Percentiles rank a stretch among this genome's conserved stretches.
Evolutionary conservation across 2,329 filamentous ascomycete species (phyloP).

Genomic region (Pseudogymnoascus sp.): DNA sequence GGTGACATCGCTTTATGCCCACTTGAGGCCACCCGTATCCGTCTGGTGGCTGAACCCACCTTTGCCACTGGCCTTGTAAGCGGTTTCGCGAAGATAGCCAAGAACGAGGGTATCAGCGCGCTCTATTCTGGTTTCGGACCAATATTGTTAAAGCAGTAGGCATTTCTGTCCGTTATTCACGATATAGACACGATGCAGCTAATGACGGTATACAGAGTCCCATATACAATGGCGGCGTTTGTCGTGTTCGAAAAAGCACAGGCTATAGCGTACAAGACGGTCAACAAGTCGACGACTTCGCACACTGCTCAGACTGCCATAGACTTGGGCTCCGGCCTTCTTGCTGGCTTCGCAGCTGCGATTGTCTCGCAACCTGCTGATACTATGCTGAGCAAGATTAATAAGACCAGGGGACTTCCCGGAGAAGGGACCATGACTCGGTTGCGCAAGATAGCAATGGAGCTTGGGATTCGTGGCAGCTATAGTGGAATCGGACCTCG

Average conservation of each 20-base stretch:
- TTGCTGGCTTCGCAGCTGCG: slow-evolving; percentile 79
- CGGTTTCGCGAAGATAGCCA: slow-evolving; percentile 76
- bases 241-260: slow-evolving; percentile 86
- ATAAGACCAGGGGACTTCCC: slow-evolving; percentile 83
- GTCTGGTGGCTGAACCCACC: slow-evolving; percentile 79
- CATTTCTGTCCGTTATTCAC: slow-evolving; percentile 22
- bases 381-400: slow-evolving; percentile 92
- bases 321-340: slow-evolving; percentile 72
- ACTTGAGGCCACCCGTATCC: slow-evolving; percentile 87
- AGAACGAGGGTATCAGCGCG: slow-evolving; percentile 72
- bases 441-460: slow-evolving; percentile 79
- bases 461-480: slow-evolving; percentile 71
- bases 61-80: slow-evolving; percentile 73
- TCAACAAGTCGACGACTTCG: slow-evolving; percentile 66
- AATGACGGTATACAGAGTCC: slow-evolving; percentile 50
- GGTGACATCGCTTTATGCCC: slow-evolving; percentile 81
- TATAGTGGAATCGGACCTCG: slow-evolving; percentile 76
- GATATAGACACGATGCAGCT: not conserved
- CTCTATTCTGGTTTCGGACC: slow-evolving; percentile 91
- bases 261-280: slow-evolving; percentile 58
- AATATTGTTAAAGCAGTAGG: slow-evolving; percentile 73
- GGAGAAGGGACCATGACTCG: slow-evolving; percentile 76
- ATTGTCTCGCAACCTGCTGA: slow-evolving; percentile 84
- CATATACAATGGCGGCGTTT: slow-evolving; percentile 94
- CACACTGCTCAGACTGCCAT: slow-evolving; percentile 64